Evolutionary conservation across 176 grass and related monocot genomes (phyloP), one percentile per base, ranked within the genome.

Genomic region (Oryza glaberrima): DNA sequence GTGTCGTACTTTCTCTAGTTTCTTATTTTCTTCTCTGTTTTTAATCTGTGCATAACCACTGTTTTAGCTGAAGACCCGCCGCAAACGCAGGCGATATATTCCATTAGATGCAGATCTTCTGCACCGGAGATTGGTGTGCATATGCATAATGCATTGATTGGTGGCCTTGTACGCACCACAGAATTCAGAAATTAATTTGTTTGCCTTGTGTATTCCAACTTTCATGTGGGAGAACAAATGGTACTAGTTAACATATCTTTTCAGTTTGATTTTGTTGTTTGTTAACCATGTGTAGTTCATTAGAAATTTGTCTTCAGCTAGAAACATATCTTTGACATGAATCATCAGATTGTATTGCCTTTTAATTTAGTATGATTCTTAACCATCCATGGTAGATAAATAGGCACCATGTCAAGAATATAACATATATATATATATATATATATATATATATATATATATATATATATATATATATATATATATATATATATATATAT

Each of bases 1-100:
- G 75, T 75, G 72, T 65, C 16, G 83, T 82, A 77, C 78, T 65
- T 72, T 65, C 41, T 65, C 51, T 38, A 19, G 48, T 63, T 73
- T 43, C 68, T 61, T 47, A 20, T 66, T 12, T n/a, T n/a, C 19
- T 20, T 58, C 54, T 20, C 4, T 35, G 30, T 23, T 43, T 76
- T n/a, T 60, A 71, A 67, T 71, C 15, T 81, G 66, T 66, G 54
- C 30, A 11, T 32, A 40, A 69, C 67, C 81, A 67, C 83, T 86
- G 28, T 69, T 63, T 71, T 58, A 61, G 82, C 90, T 88, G 73
- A 88, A 82, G 86, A 91, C 66, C 86, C 90, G 86, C 86, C 90
- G 90, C 82, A 67, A 85, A 72, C 7, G 48, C 68, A 77, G 86
- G 90, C 82, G 70, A 81, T 76, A 81, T 91, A 88, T 84, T 85